Conservation (phyloP, 129 eudicot genomes). For the Lactuca sativa region DNA sequence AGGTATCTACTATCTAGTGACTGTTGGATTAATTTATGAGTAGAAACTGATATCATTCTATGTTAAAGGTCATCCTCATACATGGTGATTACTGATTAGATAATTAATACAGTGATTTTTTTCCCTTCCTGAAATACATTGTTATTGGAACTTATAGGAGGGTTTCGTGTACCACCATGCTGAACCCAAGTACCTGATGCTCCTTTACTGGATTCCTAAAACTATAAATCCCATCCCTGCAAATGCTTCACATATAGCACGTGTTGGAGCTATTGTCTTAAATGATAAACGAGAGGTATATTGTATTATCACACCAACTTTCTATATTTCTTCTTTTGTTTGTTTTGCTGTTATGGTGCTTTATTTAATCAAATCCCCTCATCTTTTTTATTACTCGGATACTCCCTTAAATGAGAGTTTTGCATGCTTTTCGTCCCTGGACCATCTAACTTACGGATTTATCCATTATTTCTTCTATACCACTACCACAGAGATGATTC, state of each 20-base stretch:
- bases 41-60: slow-evolving; percentile 4
- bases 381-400: too few species aligned
- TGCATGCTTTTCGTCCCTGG: too few species aligned
- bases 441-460: too few species aligned
- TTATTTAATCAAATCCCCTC: background rate
- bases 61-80: background rate
- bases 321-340: background rate
- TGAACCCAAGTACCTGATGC: slow-evolving; percentile 66
- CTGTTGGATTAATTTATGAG: slow-evolving; percentile 5
- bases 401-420: too few species aligned
- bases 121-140: background rate
- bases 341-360: background rate
- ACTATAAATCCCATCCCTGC: slow-evolving; percentile 54
- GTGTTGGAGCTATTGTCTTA: slow-evolving; percentile 70
- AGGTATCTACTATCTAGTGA: slow-evolving; percentile 4
- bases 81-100: slow-evolving; percentile 9
- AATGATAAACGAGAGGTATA: slow-evolving; percentile 66
- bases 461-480: too few species aligned
- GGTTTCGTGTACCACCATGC: slow-evolving; percentile 80
- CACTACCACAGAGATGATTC: too few species aligned
- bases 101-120: background rate
- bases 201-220: slow-evolving; percentile 57
- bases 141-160: slow-evolving; percentile 39
- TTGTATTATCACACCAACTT: background rate
- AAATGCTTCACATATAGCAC: slow-evolving; percentile 74